Evolutionary conservation across 495 filamentous ascomycete genomes (phyloP), one percentile per base, ranked within the genome.

Genomic region (Symbiotaphrina buchneri): DNA sequence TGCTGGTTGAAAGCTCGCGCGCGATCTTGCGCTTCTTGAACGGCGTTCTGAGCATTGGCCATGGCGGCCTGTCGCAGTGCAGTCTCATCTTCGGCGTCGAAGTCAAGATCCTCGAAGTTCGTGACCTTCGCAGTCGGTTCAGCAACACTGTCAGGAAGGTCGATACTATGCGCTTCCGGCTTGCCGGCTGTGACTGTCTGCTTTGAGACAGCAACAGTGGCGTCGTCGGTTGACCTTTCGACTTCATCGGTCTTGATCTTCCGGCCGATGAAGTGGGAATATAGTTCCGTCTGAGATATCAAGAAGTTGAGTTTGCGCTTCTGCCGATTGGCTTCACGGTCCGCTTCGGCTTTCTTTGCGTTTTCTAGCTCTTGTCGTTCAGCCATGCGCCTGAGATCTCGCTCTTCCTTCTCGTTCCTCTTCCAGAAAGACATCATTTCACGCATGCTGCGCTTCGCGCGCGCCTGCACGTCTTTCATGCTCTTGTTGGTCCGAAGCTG

Each of bases 341-440:
- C 84, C 1, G 84, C 85, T 53, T 99, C 87, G 31, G 81, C 84
- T 53, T 82, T 90, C 54, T 84, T 84, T 16, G 87, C 85, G 40
- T 84, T 85, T 47, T 99, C 87, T 13, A 95, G 67, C 53, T 95
- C 90, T 50, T 94, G 84, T 47, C 74, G 79, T 58, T 99, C 87
- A 10, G 87, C 90, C 28, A 79, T 67, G 47, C 91, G 90, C 30
- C 87, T 73, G 35, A 91, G 57, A 44, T 95, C 87, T 37, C 90
- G 76, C 52, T 99, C 87, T 44, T 95, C 90, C 23, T 83, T 70
- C 53, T 99, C 87, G 51, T 99, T 99, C 29, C 84, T 75, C 49
- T 95, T 95, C 87, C 87, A 99, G 69, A 95, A 99, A 18, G 75
- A 68, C 71, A 94, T 87, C 87, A 99, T 99, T 54, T 99, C 87